These are phyloP conservation scores for Fistulifera solaris DNA, from an alignment of 108 stramenopile genomes.

Conservation along the genomic window DNA sequence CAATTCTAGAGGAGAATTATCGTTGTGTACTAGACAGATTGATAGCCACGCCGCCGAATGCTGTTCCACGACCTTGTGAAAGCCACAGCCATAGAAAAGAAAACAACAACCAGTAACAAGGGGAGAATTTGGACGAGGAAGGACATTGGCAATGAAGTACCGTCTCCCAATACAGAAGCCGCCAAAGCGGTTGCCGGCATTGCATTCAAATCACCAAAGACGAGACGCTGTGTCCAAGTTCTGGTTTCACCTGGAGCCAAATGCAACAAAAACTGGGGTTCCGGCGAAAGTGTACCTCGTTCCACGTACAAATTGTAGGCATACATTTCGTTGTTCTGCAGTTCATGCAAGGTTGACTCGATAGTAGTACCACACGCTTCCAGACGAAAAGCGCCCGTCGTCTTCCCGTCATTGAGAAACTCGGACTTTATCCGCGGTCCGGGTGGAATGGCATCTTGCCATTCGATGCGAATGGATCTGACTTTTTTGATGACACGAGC, in stretches of 20 bases:
- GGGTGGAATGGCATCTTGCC: slow-evolving; percentile 41
- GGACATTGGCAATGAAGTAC: too few relatives aligned
- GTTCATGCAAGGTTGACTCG: slow-evolving; percentile 45
- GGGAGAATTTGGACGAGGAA: too few relatives aligned
- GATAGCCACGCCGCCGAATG: too few relatives aligned
- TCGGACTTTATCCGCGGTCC: slow-evolving; percentile 70
- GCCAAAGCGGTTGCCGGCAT: too few relatives aligned
- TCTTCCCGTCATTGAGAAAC: slow-evolving; percentile 47
- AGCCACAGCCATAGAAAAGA: too few relatives aligned
- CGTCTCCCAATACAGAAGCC: too few relatives aligned
- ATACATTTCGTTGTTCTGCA: slow-evolving; percentile 47
- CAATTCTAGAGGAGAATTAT: too few relatives aligned
- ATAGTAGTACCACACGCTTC: slow-evolving; percentile 53
- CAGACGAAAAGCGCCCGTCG: slow-evolving; percentile 47
- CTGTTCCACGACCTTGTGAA: too few relatives aligned
- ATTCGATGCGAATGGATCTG: slow-evolving; percentile 34
- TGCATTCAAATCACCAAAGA: slow-evolving; percentile 1
- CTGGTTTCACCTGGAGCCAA: slow-evolving; percentile 49
- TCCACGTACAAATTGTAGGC: slow-evolving; percentile 73
- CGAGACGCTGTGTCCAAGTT: slow-evolving; percentile 65
- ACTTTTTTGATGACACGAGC: slow-evolving; percentile 27
- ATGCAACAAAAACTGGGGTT: slow-evolving; percentile 60
- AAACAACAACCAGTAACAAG: too few relatives aligned
- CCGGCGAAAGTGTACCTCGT: slow-evolving; percentile 64
- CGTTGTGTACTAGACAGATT: too few relatives aligned